A percentile compares a stretch with the other conserved stretches of the same genome.
phyloP scores from a whole-genome alignment of 371 early-diverging fungal genomes.

The Dichotomocladium elegans region DNA sequence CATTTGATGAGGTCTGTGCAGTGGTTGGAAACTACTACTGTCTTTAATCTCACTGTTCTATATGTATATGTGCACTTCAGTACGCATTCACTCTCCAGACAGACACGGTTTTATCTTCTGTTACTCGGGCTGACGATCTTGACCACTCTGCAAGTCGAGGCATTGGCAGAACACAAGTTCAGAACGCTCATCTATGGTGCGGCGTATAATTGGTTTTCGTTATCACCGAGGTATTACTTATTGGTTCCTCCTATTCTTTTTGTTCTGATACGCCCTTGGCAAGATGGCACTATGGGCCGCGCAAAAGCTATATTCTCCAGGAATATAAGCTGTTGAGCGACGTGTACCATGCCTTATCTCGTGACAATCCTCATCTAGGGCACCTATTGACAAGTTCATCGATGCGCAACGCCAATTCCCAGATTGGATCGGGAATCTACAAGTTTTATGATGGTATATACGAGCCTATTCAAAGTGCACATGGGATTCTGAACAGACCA shows the following conservation, averaged over 20 bases:
- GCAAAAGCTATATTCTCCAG: constrained; percentile 57
- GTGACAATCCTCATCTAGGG: constrained; percentile 57
- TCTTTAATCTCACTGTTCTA: background rate
- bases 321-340: constrained; percentile 70
- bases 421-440: constrained; percentile 37
- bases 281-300: constrained; percentile 68
- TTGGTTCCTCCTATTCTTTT: background rate
- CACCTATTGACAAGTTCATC: constrained; percentile 47
- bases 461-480: background rate
- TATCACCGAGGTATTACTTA: constrained; percentile 52
- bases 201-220: constrained; percentile 74
- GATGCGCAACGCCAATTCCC: constrained; percentile 26
- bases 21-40: background rate
- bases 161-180: constrained; percentile 60
- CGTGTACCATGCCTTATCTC: constrained; percentile 61
- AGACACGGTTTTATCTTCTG: constrained; percentile 76
- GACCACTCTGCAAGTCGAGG: constrained; percentile 62
- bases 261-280: background rate
- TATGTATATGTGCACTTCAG: constrained; percentile 11
- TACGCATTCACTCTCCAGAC: constrained; percentile 71
- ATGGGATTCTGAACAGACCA: constrained; percentile 1
- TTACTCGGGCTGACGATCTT: constrained; percentile 74
- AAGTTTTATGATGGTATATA: constrained; percentile 33
- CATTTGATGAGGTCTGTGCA: constrained; percentile 35
- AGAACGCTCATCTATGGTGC: constrained; percentile 59